A percentile compares a stretch with the other conserved stretches of the same genome.
Evolutionary conservation across 1,139 yeast genomes (phyloP).

Genomic region (Scheffersomyces segobiensis): DNA sequence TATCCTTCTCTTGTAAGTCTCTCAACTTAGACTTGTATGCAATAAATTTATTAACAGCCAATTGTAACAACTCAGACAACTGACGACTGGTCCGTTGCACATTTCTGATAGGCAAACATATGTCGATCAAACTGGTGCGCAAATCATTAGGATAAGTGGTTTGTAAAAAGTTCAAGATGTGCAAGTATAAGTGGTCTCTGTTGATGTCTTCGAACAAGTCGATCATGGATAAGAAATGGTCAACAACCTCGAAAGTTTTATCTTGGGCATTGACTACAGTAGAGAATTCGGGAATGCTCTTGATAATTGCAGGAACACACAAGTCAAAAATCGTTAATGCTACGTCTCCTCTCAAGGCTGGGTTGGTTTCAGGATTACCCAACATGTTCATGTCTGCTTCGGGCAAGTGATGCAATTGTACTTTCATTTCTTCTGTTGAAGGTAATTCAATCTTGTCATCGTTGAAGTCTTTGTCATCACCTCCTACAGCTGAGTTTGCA

Average conservation of each 20-base stretch:
- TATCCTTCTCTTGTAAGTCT: conserved; percentile 32
- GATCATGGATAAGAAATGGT: conserved; percentile 53
- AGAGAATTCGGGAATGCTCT: conserved; percentile 27
- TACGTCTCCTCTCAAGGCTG: conserved; percentile 88
- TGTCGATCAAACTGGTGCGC: conserved; percentile 53
- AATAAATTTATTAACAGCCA: conserved; percentile 68
- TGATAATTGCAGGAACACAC: conserved; percentile 54
- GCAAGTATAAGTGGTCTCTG: conserved; percentile 64
- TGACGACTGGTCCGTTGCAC: conserved; percentile 31
- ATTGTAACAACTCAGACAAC: conserved; percentile 64
- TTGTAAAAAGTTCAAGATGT: conserved; percentile 57
- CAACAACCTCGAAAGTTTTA: conserved; percentile 45
- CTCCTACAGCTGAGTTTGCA: conserved; percentile 18
- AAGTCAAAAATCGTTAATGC: conserved; percentile 82
- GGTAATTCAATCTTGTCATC: conserved; percentile 51
- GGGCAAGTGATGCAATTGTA: conserved; percentile 70
- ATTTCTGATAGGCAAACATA: conserved; percentile 69
- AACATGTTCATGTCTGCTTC: conserved; percentile 86
- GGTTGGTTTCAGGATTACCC: conserved; percentile 84
- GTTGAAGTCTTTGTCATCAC: conserved; percentile 29
- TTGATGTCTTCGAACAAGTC: conserved; percentile 71
- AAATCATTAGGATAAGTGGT: conserved; percentile 35
- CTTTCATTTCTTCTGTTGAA: conserved; percentile 52
- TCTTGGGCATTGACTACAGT: conserved; percentile 28
- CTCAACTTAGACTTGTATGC: conserved; percentile 54